phyloP scores from a whole-genome alignment of 2,329 filamentous ascomycete species.

The Fusarium sambucinum region DNA sequence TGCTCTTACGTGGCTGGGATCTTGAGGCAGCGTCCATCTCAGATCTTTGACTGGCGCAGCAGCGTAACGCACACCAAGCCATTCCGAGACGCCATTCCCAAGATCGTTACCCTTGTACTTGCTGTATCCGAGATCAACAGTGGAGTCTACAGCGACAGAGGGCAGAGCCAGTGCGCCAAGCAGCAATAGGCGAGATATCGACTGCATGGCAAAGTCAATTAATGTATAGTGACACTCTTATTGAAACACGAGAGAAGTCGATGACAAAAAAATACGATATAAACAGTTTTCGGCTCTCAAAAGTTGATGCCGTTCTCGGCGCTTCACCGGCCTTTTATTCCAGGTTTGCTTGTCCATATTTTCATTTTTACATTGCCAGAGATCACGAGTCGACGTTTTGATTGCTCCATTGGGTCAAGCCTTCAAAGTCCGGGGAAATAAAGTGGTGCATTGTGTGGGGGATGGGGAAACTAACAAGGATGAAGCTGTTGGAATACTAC shows the following conservation, averaged over 20 bases:
- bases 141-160: constrained; percentile 17
- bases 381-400: not conserved
- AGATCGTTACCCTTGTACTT: constrained; percentile 70
- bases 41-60: constrained; percentile 74
- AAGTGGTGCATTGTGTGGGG: constrained; percentile 13
- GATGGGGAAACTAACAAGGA: constrained; percentile 3
- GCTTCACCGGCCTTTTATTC: constrained; percentile 5
- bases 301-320: constrained; percentile 6
- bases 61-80: constrained; percentile 81
- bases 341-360: not conserved
- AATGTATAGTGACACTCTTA: not conserved
- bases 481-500: not conserved
- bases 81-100: constrained; percentile 72
- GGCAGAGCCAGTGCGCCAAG: constrained; percentile 18
- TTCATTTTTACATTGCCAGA: not conserved
- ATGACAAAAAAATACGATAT: not conserved
- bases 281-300: not conserved
- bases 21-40: constrained; percentile 75
- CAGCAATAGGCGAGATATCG: constrained; percentile 3
- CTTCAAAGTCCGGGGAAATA: constrained; percentile 5
- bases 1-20: constrained; percentile 63
- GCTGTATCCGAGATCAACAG: constrained; percentile 74
- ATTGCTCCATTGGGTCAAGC: constrained; percentile 18
- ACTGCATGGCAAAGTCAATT: constrained; percentile 4
- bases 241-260: not conserved